Percentiles rank a stretch among this genome's conserved stretches.
phyloP scores from a whole-genome alignment of 305 asterid species.

The Petunia hybrid region DNA sequence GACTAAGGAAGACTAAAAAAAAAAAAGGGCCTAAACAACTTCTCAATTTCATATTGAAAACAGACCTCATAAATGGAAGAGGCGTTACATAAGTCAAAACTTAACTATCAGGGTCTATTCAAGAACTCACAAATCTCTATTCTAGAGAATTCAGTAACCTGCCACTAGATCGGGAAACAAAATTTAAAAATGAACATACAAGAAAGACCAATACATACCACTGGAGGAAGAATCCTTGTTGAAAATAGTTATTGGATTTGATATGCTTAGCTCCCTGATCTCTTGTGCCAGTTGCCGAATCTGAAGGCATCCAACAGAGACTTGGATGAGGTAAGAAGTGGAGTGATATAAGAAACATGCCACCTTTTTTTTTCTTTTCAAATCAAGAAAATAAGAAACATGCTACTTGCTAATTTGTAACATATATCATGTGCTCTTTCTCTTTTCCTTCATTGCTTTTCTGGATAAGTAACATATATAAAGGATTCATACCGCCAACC shows the following conservation, averaged over 20 bases:
- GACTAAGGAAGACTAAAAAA: conserved; percentile 19
- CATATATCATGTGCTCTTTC: background rate
- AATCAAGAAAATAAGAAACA: too few species aligned
- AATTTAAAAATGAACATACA: background rate
- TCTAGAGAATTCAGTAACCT: conserved; percentile 9
- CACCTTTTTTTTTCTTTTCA: too few species aligned
- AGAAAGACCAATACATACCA: conserved; percentile 51
- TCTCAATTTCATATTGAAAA: background rate
- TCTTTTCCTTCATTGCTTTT: background rate
- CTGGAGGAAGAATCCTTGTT: conserved; percentile 68
- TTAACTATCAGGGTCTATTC: background rate
- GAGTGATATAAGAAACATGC: conserved; percentile 31
- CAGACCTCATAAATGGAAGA: background rate
- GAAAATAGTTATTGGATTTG: conserved; percentile 70
- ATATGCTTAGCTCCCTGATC: conserved; percentile 74
- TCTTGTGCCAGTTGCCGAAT: conserved; percentile 82
- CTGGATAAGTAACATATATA: background rate
- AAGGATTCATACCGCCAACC: background rate
- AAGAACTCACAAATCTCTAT: conserved; percentile 4
- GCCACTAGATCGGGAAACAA: background rate
- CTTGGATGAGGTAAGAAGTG: conserved; percentile 38
- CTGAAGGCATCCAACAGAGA: conserved; percentile 47
- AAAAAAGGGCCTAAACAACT: conserved; percentile 18
- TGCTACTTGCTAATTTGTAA: conserved; percentile 22
- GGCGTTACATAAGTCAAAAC: conserved; percentile 20